Evolutionary conservation across 2,329 filamentous ascomycete genomes (phyloP).

Genomic region (Lachnellula cervina): DNA sequence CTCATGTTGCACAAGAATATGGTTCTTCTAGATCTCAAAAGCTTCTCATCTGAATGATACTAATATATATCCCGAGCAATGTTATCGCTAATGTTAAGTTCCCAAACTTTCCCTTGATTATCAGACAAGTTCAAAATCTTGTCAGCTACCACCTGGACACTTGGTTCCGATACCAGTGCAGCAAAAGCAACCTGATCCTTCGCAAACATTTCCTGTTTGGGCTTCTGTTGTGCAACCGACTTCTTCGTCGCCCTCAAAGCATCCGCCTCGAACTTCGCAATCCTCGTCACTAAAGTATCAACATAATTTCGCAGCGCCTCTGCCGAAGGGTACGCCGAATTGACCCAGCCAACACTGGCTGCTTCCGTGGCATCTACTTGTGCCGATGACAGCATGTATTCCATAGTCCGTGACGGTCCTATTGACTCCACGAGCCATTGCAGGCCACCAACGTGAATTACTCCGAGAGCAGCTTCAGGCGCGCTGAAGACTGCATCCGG

Average conservation of each 20-base stretch:
- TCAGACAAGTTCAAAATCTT: not conserved
- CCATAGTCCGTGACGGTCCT: not conserved
- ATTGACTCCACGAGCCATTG: slow-evolving; percentile 1
- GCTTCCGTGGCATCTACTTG: not conserved
- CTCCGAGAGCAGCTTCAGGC: slow-evolving; percentile 1
- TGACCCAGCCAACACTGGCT: not conserved
- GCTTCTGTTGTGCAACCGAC: not conserved
- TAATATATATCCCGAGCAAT: not conserved
- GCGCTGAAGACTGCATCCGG: slow-evolving; percentile 1
- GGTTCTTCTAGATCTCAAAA: not conserved
- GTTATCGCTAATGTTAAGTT: not conserved
- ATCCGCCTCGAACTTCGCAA: not conserved
- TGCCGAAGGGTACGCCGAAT: not conserved
- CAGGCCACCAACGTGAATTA: slow-evolving; percentile 3
- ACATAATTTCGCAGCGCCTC: not conserved
- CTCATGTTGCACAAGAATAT: no score
- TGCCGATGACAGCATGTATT: not conserved
- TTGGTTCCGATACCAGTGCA: not conserved
- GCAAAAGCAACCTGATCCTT: not conserved
- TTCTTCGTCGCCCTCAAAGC: not conserved
- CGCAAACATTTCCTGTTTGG: not conserved
- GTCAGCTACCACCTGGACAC: not conserved
- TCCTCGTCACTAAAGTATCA: not conserved
- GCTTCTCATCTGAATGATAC: not conserved
- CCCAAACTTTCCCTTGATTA: not conserved